Conservation (phyloP, 768 basidiomycete genomes). For the Podaxis rugospora region DNA sequence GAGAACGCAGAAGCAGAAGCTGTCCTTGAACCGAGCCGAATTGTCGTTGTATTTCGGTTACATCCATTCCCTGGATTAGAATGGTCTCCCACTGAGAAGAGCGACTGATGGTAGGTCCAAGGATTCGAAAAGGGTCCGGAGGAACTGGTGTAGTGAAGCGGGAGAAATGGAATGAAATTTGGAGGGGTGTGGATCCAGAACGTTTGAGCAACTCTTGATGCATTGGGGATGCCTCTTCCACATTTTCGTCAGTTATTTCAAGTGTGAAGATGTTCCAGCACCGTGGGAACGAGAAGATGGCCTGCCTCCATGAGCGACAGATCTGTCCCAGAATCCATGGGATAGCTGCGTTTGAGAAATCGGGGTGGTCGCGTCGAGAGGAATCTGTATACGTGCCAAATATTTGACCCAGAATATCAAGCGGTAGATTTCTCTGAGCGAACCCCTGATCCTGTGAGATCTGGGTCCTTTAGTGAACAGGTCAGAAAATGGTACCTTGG, state of each 20-base stretch:
- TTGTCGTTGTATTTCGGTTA: background rate
- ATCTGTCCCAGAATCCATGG: slow-evolving; percentile 1
- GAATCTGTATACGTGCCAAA: background rate
- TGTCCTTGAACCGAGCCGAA: background rate
- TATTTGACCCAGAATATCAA: background rate
- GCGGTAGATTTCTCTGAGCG: background rate
- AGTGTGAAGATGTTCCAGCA: background rate
- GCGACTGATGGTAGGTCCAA: background rate
- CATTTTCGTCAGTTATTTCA: background rate
- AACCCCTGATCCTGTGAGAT: background rate
- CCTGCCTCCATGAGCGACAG: slow-evolving; percentile 1
- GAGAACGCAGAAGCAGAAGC: background rate
- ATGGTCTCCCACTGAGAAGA: background rate
- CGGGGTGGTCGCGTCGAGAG: background rate
- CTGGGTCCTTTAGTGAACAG: background rate
- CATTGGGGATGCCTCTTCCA: background rate
- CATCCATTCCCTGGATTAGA: background rate
- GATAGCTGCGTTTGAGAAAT: background rate
- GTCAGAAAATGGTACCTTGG: background rate
- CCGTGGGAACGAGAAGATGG: background rate
- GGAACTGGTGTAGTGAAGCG: background rate
- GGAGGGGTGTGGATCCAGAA: background rate
- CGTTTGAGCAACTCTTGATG: background rate
- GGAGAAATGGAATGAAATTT: background rate
- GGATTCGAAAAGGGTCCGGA: background rate